Conservation (phyloP, 2,329 filamentous ascomycete genomes). For the Colletotrichum sp. region DNA sequence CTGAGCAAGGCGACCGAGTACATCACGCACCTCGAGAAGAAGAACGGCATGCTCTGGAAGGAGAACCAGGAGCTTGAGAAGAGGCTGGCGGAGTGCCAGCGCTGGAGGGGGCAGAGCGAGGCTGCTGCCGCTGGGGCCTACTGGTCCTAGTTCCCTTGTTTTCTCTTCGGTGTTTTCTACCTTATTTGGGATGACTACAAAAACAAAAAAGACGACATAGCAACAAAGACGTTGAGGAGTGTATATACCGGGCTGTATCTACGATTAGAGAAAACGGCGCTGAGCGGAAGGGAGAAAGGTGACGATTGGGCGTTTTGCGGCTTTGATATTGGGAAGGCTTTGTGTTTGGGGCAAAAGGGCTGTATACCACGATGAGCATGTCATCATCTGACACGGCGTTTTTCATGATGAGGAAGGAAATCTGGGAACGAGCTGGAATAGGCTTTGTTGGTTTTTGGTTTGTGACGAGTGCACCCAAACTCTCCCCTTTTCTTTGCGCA, state of each 20-base stretch:
- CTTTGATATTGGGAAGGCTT: background rate
- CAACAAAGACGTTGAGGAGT: background rate
- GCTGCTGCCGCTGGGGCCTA: background rate
- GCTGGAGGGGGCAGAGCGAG: slow-evolving; percentile 7
- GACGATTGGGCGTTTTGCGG: background rate
- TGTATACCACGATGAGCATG: background rate
- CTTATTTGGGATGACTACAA: background rate
- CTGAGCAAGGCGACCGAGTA: slow-evolving; percentile 44
- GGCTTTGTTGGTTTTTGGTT: background rate
- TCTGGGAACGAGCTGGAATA: background rate
- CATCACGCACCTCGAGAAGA: slow-evolving; percentile 39
- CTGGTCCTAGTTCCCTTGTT: background rate
- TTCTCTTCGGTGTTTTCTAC: no score
- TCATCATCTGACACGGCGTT: background rate
- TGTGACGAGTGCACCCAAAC: background rate
- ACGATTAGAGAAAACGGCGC: background rate
- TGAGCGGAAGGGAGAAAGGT: background rate
- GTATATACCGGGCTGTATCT: background rate
- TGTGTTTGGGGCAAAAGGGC: background rate
- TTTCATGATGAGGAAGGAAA: background rate
- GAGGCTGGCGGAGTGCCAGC: slow-evolving; percentile 23
- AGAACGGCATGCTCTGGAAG: slow-evolving; percentile 33
- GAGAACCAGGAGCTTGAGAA: slow-evolving; percentile 37
- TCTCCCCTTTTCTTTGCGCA: background rate
- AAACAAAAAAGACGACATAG: background rate